Percentiles rank a stretch among this genome's conserved stretches.
Conservation (phyloP, 352 stramenopile genomes). For the Pythium chondricola region DNA sequence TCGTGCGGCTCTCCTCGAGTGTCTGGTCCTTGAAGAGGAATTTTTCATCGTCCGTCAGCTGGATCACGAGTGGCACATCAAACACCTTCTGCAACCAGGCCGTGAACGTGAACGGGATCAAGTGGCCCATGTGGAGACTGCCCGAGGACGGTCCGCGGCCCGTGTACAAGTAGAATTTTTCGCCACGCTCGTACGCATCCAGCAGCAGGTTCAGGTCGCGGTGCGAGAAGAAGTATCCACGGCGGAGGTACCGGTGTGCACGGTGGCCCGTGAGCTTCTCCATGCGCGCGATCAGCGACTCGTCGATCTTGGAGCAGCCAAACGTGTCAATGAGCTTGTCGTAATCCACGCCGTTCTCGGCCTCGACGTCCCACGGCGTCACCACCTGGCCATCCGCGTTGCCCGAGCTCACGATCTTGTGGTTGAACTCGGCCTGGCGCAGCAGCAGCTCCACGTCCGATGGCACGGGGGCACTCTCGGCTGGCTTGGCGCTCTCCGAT, state of each 20-base stretch:
- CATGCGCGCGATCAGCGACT: constrained; percentile 92
- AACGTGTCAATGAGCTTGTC: constrained; percentile 98
- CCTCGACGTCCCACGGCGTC: constrained; percentile 92
- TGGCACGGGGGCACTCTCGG: constrained; percentile 50
- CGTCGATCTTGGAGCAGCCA: constrained; percentile 92
- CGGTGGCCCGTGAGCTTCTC: constrained; percentile 92
- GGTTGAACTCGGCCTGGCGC: constrained; percentile 70
- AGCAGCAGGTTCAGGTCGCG: constrained; percentile 96
- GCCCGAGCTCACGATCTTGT: constrained; percentile 48
- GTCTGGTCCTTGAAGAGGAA: constrained; percentile 99
- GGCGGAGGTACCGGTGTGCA: constrained; percentile 96
- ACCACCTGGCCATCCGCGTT: constrained; percentile 73
- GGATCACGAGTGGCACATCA: constrained; percentile 98
- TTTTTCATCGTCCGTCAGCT: constrained; percentile 99
- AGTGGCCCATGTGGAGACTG: constrained; percentile 98
- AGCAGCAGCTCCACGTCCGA: constrained; percentile 51
- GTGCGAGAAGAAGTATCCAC: constrained; percentile 99
- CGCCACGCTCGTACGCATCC: constrained; percentile 92
- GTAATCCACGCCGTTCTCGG: constrained; percentile 97
- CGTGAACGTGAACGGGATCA: constrained; percentile 99
- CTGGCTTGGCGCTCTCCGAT: constrained; percentile 65
- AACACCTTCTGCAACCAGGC: constrained; percentile 98
- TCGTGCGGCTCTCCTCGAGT: constrained; percentile 80
- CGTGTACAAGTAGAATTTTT: constrained; percentile 99
- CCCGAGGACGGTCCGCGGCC: constrained; percentile 95